Percentiles rank a stretch among this genome's conserved stretches.
Evolutionary conservation across 257 asterid species (phyloP).

Genomic region (Solanum etuberosum): DNA sequence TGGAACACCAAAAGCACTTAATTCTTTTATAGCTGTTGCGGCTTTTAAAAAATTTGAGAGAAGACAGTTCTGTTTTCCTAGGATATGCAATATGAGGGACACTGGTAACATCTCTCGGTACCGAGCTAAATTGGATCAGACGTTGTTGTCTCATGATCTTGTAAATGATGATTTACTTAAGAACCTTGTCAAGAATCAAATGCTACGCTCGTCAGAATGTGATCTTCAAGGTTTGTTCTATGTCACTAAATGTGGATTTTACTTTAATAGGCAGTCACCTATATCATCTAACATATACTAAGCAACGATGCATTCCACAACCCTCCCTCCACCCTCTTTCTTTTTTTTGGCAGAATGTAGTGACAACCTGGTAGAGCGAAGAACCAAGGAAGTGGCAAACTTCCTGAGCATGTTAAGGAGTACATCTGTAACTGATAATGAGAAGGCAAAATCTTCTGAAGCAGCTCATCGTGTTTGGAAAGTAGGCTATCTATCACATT

Average conservation of each 20-base stretch:
- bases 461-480: slow-evolving; percentile 51
- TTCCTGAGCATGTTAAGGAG: slow-evolving; percentile 77
- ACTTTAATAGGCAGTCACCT: neutral
- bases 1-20: neutral
- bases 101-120: slow-evolving; percentile 41
- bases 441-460: slow-evolving; percentile 28
- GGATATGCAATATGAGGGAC: slow-evolving; percentile 38
- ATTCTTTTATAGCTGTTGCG: neutral
- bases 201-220: slow-evolving; percentile 28
- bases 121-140: slow-evolving; percentile 50
- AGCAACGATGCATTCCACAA: neutral
- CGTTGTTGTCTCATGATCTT: slow-evolving; percentile 43
- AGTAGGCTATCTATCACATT: slow-evolving; percentile 25
- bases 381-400: slow-evolving; percentile 56
- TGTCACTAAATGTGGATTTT: neutral
- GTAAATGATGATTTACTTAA: slow-evolving; percentile 31
- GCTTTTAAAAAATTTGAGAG: slow-evolving; percentile 1
- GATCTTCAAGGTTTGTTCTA: slow-evolving; percentile 1
- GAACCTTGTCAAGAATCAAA: slow-evolving; percentile 52
- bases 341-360: slow-evolving; percentile 36
- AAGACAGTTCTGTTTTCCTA: neutral
- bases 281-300: neutral
- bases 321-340: neutral
- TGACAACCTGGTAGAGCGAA: slow-evolving; percentile 38
- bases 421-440: slow-evolving; percentile 33